phyloP scores from a whole-genome alignment of 164 flowering plant species.

The Chimonanthus salicifolius region DNA sequence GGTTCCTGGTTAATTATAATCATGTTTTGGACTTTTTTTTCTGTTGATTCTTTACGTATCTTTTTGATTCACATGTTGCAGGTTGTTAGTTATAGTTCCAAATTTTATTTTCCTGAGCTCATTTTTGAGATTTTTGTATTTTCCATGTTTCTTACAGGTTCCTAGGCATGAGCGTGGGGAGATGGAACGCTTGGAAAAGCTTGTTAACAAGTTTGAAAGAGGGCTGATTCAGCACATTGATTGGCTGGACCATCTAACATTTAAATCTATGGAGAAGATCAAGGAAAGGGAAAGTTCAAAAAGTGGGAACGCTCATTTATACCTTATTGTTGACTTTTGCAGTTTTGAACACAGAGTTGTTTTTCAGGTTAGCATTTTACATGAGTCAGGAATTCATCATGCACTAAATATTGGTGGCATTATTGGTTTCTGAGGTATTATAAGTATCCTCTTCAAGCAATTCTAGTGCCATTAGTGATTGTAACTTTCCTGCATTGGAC shows the following conservation, averaged over 20 bases:
- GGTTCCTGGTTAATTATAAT: conserved; percentile 31
- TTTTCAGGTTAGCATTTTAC: conserved; percentile 60
- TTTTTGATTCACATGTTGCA: conserved; percentile 1
- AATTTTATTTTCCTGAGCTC: neutral
- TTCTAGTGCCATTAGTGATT: neutral
- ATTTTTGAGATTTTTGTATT: neutral
- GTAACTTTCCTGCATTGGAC: neutral
- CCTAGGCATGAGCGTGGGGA: conserved; percentile 94
- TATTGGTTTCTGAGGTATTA: no score
- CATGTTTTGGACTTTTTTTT: conserved; percentile 1
- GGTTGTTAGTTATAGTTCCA: neutral
- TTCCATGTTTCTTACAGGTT: conserved; percentile 37
- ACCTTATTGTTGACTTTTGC: conserved; percentile 79
- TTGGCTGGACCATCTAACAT: conserved; percentile 93
- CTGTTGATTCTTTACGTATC: neutral
- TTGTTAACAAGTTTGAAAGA: conserved; percentile 89
- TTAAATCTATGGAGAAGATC: conserved; percentile 73
- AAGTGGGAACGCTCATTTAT: conserved; percentile 64
- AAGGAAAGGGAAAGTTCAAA: conserved; percentile 70
- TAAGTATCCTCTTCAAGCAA: neutral
- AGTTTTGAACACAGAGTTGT: conserved; percentile 97
- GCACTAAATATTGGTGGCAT: no score
- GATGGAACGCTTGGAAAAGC: conserved; percentile 89
- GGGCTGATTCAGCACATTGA: conserved; percentile 88
- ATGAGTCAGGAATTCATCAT: neutral